Base-by-base conservation (phyloP, 495 filamentous ascomycete genomes). In the Penicillium bovifimosum region DNA sequence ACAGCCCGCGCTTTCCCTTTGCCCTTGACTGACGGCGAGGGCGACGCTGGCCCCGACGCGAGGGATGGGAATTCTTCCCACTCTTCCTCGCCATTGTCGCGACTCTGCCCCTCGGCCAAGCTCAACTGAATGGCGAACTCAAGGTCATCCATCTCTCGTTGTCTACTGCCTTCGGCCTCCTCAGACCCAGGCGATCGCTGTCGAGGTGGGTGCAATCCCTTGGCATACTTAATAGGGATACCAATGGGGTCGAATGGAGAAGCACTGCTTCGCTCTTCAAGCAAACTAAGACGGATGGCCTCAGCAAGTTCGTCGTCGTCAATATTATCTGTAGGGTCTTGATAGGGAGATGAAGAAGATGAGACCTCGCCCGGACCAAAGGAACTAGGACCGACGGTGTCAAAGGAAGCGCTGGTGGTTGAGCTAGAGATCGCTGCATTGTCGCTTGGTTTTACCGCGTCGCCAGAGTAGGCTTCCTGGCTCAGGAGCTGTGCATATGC, bases 401-500 rank as follows among this genome's bases (percentile, higher is more conserved):
- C 61, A 51, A 72, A 55, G 39, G 76, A 69, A 57, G 77, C 55
- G 58, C 75, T 71, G 36, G 65, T 47, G 50, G 72, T 52, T 60
- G 76, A 77, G 17, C 73, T 80, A 6, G 80, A 80, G 11, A 70
- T 67, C 16, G 70, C 65, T 32, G 39, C 47, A n/a, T 40, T 48
- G 6, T 80, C 75, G 18, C 68, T 73, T 9, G 76, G 75, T 42
- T 82, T 81, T 51, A 80, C 72, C 53, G 83, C 78, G 18, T 89
- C 85, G 17, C 69, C 73, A 47, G 76, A 70, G 44, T 84, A 85
- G 0, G 83, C 70, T 67, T 98, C 95, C 58, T 92, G 80, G 41
- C 89, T 95, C 16, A 98, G 70, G 75, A 97, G 80, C 47, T 85
- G 83, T 2, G 92, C 93, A 66, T 97, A 98, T 10, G 83, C 86